phyloP scores from a whole-genome alignment of 2,329 filamentous ascomycete species.

The Fusarium torulosum region DNA sequence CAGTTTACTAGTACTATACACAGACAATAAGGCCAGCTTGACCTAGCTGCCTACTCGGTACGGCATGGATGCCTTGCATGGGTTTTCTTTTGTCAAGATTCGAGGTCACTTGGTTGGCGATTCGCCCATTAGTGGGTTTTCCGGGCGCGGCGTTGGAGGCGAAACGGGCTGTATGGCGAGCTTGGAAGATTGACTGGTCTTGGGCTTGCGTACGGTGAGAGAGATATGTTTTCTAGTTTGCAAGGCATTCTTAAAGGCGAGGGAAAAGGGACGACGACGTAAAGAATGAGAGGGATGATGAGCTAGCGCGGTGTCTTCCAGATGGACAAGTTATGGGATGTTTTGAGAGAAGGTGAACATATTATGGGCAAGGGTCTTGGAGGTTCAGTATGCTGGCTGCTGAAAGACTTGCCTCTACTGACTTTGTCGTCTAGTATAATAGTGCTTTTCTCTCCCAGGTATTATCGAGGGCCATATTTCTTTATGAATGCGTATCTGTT shows the following conservation, averaged over 20 bases:
- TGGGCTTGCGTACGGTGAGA: constrained; percentile 33
- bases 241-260: constrained; percentile 1
- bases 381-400: constrained; percentile 15
- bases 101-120: constrained; percentile 43
- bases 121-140: constrained; percentile 45
- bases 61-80: constrained; percentile 18
- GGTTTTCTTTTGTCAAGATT: constrained; percentile 41
- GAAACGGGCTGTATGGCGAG: constrained; percentile 43
- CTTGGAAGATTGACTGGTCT: constrained; percentile 35
- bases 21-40: constrained; percentile 4
- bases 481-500: constrained; percentile 35
- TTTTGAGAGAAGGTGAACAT: background rate
- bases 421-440: constrained; percentile 14
- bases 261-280: constrained; percentile 7
- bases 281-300: background rate
- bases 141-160: constrained; percentile 48
- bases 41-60: constrained; percentile 10
- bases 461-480: constrained; percentile 32
- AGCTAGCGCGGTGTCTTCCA: background rate
- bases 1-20: constrained; percentile 10
- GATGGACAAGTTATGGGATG: constrained; percentile 1
- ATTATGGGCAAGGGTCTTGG: constrained; percentile 7
- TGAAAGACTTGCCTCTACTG: constrained; percentile 12
- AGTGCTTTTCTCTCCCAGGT: constrained; percentile 21
- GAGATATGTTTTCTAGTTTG: constrained; percentile 21